Percentiles rank a stretch among this genome's conserved stretches.
Evolutionary conservation across 2,329 filamentous ascomycete species (phyloP).

Genomic region (Xylaria polymorpha): DNA sequence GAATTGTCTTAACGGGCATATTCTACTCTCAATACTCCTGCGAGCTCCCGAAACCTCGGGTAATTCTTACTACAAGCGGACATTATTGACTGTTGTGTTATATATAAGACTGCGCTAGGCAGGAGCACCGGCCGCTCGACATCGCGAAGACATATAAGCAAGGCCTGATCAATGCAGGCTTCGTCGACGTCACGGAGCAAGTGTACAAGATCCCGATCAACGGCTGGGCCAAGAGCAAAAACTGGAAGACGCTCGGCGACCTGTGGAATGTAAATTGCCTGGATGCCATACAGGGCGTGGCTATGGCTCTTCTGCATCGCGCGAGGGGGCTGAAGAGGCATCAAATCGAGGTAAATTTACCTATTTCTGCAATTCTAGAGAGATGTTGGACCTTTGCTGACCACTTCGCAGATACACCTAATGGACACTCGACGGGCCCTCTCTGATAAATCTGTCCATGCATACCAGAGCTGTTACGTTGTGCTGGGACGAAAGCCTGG

Average conservation of each 20-base stretch:
- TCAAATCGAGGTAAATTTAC: constrained; percentile 60
- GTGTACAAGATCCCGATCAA: constrained; percentile 63
- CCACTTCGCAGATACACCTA: constrained; percentile 55
- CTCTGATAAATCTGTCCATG: constrained; percentile 59
- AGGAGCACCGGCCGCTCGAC: constrained; percentile 54
- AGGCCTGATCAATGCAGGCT: constrained; percentile 61
- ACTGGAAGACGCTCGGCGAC: constrained; percentile 57
- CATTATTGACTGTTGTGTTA: too few relatives aligned
- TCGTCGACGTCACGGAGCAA: constrained; percentile 64
- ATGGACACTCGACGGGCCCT: constrained; percentile 62
- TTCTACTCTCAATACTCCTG: too few relatives aligned
- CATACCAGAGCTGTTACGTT: constrained; percentile 62
- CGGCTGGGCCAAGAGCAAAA: constrained; percentile 59
- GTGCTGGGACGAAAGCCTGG: constrained; percentile 64
- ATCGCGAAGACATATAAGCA: constrained; percentile 52
- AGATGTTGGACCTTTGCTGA: constrained; percentile 11
- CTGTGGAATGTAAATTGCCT: constrained; percentile 60
- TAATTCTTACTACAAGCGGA: too few relatives aligned
- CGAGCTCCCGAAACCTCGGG: too few relatives aligned
- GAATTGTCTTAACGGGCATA: too few relatives aligned
- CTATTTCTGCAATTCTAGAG: neutral
- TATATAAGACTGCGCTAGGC: constrained; percentile 50
- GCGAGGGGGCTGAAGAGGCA: constrained; percentile 55
- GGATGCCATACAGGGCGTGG: constrained; percentile 59
- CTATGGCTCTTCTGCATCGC: constrained; percentile 56